These are phyloP conservation scores for Termitomyces heimii DNA, from an alignment of 768 basidiomycete species.

Conservation along the genomic window DNA sequence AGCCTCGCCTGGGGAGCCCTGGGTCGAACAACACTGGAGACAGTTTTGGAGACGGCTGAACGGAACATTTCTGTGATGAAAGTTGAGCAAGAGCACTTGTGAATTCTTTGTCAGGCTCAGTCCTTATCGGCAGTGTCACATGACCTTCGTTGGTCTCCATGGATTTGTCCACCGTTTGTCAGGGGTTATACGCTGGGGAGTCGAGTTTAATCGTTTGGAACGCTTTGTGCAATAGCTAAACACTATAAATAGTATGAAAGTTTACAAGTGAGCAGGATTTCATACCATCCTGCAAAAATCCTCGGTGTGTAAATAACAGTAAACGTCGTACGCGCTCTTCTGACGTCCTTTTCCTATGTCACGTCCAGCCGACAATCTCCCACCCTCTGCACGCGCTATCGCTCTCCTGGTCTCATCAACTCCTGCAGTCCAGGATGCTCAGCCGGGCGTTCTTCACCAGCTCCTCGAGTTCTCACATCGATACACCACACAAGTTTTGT, in stretches of 20 bases:
- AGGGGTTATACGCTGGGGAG: neutral
- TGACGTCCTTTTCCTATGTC: constrained; percentile 25
- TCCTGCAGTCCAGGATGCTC: constrained; percentile 79
- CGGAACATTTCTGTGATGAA: constrained; percentile 62
- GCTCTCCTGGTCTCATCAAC: constrained; percentile 80
- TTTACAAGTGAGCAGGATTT: neutral
- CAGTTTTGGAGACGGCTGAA: constrained; percentile 47
- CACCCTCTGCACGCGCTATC: constrained; percentile 81
- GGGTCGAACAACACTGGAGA: constrained; percentile 42
- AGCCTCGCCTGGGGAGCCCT: constrained; percentile 30
- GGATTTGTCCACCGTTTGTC: neutral
- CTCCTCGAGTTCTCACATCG: constrained; percentile 83
- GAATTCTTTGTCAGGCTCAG: constrained; percentile 15
- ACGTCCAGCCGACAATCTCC: constrained; percentile 58
- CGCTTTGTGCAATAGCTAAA: neutral
- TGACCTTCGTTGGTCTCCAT: neutral
- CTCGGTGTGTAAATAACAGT: neutral
- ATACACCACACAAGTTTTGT: constrained; percentile 77
- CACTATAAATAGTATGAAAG: neutral
- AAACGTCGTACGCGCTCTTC: neutral
- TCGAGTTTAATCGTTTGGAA: neutral
- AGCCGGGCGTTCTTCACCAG: constrained; percentile 82
- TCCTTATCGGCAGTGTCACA: neutral
- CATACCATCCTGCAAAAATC: neutral
- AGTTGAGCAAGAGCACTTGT: constrained; percentile 9